phyloP scores from a whole-genome alignment of 495 filamentous ascomycete genomes.

The Xylaria acuta region DNA sequence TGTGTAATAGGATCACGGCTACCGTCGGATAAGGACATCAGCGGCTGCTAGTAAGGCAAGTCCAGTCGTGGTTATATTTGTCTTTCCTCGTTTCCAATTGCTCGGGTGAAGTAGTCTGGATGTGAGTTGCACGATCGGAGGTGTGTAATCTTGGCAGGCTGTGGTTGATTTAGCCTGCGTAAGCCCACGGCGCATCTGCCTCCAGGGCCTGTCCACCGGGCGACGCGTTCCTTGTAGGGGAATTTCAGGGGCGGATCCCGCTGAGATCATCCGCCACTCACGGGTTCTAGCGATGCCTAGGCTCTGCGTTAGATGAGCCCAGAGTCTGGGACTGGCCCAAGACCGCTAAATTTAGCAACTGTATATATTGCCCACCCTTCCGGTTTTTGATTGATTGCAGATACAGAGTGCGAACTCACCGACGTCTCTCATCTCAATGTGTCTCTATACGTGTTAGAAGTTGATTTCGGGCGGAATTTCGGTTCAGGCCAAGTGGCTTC shows the following conservation, averaged over 20 bases:
- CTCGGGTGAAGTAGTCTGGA: constrained; percentile 1
- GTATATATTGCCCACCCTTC: constrained; percentile 22
- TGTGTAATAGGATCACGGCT: constrained; percentile 5
- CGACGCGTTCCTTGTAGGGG: constrained; percentile 9
- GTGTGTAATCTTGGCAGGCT: constrained; percentile 9
- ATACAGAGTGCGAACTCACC: not conserved
- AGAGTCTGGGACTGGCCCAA: not conserved
- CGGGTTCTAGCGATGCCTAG: constrained; percentile 11
- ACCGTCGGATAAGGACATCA: not conserved
- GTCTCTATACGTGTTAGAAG: not conserved
- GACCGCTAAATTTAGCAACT: constrained; percentile 25
- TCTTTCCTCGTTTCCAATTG: constrained; percentile 5
- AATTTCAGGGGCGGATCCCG: constrained; percentile 21
- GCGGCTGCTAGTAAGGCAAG: not conserved
- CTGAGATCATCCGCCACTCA: not conserved
- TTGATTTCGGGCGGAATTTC: not conserved
- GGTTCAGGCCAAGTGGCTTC: constrained; percentile 8
- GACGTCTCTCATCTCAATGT: not conserved
- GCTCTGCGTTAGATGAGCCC: constrained; percentile 16
- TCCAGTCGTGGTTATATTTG: not conserved
- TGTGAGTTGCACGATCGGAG: not conserved
- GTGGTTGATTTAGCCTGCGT: constrained; percentile 18
- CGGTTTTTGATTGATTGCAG: constrained; percentile 21
- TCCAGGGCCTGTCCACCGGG: constrained; percentile 15
- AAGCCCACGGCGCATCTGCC: constrained; percentile 9